Conservation (phyloP, 2,329 filamentous ascomycete species). For the Aspergillus novofumigatus region DNA sequence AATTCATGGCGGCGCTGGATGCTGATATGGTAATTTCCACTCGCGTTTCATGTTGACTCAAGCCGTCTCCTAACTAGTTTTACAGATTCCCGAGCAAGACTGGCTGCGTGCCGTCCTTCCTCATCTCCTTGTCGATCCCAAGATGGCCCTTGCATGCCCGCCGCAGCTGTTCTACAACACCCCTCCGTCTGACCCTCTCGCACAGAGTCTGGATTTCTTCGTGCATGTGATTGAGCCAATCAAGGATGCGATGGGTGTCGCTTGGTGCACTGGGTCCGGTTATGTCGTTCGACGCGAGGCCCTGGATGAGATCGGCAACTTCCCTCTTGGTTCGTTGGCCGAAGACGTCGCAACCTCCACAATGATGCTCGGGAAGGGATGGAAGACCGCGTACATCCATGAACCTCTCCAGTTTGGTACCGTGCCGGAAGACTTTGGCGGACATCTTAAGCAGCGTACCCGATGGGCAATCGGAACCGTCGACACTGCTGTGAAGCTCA, state of each 20-base stretch:
- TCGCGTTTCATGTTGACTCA: neutral
- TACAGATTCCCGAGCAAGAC: constrained; percentile 54
- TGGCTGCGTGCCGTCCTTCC: constrained; percentile 60
- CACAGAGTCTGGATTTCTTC: constrained; percentile 57
- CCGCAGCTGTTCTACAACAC: constrained; percentile 63
- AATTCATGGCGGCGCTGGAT: constrained; percentile 61
- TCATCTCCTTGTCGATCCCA: constrained; percentile 54
- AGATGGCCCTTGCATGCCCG: constrained; percentile 57
- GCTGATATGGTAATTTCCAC: constrained; percentile 54
- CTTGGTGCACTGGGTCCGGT: constrained; percentile 64
- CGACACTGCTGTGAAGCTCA: constrained; percentile 57
- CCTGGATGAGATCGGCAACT: constrained; percentile 59
- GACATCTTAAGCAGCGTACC: constrained; percentile 34
- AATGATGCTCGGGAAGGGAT: constrained; percentile 56
- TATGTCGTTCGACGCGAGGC: constrained; percentile 58
- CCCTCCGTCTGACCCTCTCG: constrained; percentile 55
- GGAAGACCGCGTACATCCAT: constrained; percentile 59
- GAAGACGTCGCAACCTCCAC: constrained; percentile 60
- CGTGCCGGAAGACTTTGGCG: constrained; percentile 34
- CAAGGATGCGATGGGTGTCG: constrained; percentile 47
- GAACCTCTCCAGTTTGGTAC: constrained; percentile 59
- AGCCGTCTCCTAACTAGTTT: constrained; percentile 2
- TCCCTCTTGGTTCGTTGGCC: constrained; percentile 56
- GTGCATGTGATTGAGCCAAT: constrained; percentile 50
- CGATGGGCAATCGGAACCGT: constrained; percentile 47